A percentile compares a stretch with the other conserved stretches of the same genome.
phyloP scores from a whole-genome alignment of 768 basidiomycete species.

The Phlebiopsis gigantea region DNA sequence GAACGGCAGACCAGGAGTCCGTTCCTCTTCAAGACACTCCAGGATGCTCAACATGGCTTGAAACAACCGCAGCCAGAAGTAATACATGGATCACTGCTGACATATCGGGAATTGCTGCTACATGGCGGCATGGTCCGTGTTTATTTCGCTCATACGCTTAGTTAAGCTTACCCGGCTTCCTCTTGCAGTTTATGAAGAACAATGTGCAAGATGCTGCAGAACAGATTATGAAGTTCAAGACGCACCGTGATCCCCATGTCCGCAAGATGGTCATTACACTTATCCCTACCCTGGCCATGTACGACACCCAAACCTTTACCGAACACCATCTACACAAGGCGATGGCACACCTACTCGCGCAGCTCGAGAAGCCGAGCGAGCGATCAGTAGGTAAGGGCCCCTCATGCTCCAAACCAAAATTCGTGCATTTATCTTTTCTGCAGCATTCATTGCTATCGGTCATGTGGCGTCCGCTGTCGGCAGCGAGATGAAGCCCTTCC shows the following conservation, averaged over 20 bases:
- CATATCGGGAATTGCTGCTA: conserved; percentile 84
- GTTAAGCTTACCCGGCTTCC: neutral
- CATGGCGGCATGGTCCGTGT: conserved; percentile 87
- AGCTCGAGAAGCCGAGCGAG: conserved; percentile 85
- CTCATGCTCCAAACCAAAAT: neutral
- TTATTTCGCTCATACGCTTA: neutral
- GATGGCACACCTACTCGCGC: conserved; percentile 86
- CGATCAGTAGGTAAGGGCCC: conserved; percentile 65
- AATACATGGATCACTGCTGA: conserved; percentile 88
- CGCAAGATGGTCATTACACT: conserved; percentile 94
- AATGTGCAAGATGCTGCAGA: conserved; percentile 85
- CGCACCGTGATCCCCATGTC: conserved; percentile 81
- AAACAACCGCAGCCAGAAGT: conserved; percentile 79
- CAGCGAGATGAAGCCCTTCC: conserved; percentile 93
- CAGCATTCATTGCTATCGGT: conserved; percentile 92
- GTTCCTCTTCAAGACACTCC: conserved; percentile 77
- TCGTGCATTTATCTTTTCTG: too few species aligned
- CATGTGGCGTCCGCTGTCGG: conserved; percentile 89
- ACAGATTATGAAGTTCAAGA: conserved; percentile 82
- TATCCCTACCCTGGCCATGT: conserved; percentile 91
- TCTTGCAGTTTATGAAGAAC: conserved; percentile 76
- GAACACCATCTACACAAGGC: conserved; percentile 89
- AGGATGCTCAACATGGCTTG: conserved; percentile 80
- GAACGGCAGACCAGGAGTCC: conserved; percentile 61
- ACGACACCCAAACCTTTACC: conserved; percentile 89